Base-by-base conservation (phyloP, 176 grass and related monocot genomes). In the Metroxylon sagu region DNA sequence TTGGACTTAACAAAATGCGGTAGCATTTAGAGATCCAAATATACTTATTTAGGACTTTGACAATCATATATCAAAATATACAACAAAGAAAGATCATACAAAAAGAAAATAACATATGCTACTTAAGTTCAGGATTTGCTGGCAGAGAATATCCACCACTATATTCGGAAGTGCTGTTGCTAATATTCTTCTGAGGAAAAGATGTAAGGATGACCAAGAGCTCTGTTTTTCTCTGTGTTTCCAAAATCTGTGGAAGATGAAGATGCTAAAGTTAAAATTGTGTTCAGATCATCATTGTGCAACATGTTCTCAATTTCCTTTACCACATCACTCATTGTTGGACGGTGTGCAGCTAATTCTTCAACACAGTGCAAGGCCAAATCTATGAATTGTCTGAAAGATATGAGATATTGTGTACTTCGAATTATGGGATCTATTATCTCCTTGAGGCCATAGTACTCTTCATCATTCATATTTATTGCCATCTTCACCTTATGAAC, bases 291-390 rank as follows among this genome's bases (percentile, higher is more conserved):
- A 67, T 85, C 81, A 70, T 48, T 75, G 12, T 89, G 81, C 77
- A 98, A 53, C 84, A 89, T 85, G 52, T 49, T 64, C 79, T 92
- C 94, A 16, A 98, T 89, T 79, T 98, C 84, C 76, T 92, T 92
- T 26, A 85, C 93, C 16, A 92, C 74, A 3, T 85, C 79, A 48
- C 79, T 89, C 87, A 98, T 98, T 3, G 81, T 68, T 18, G 88
- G 94, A 19, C 84, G 72, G 4, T 71, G 71, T 3, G 57, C 53
- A 16, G 81, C 73, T 19, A 54, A 57, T 68, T 98, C 93, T 68
- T 89, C 79, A 0, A 89, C 65, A 54, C 93, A 98, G 27, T 59
- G 31, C 58, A 98, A 57, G 0, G 84, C 94, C 60, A 98, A 71
- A 49, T 98, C 75, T 18, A 80, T 70, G 7, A 85, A 98, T 62